Percentiles rank a stretch among this genome's conserved stretches.
These are phyloP conservation scores for Mycena venus DNA, from an alignment of 768 basidiomycete species.

Conservation along the genomic window DNA sequence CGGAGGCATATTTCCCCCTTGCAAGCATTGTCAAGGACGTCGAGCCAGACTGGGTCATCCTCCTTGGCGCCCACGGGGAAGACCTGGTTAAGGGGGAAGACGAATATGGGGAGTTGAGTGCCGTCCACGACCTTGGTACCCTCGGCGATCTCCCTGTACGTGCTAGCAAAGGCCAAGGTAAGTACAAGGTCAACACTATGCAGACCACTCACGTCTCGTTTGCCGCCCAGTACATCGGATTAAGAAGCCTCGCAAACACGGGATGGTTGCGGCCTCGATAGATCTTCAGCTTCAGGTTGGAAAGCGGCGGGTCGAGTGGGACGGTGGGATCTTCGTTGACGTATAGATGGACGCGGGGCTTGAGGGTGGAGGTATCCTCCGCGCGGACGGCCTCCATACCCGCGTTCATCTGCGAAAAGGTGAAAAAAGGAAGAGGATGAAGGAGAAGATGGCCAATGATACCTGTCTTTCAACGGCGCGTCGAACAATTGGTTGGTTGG, in stretches of 20 bases:
- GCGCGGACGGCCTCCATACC: not conserved
- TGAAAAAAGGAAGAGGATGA: not conserved
- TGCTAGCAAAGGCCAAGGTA: not conserved
- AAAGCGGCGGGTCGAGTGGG: not conserved
- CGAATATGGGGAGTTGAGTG: not conserved
- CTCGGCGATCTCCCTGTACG: not conserved
- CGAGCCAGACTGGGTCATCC: not conserved
- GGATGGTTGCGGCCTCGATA: not conserved
- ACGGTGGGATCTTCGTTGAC: not conserved
- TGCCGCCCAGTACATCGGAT: not conserved
- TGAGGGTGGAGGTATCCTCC: not conserved
- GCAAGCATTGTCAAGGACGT: too few species aligned
- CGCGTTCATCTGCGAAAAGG: not conserved
- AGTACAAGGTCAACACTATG: not conserved
- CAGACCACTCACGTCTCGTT: not conserved
- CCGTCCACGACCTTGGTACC: not conserved
- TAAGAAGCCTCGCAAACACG: not conserved
- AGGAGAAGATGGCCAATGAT: not conserved
- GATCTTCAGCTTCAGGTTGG: not conserved
- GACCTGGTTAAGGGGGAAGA: constrained; percentile 3
- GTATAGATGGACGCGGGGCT: not conserved
- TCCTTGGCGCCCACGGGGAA: not conserved
- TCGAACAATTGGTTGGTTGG: not conserved
- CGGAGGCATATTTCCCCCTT: not conserved
- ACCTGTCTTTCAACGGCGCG: not conserved